Conservation (phyloP, 208 protist species). For the Leishmania amazonensis region DNA sequence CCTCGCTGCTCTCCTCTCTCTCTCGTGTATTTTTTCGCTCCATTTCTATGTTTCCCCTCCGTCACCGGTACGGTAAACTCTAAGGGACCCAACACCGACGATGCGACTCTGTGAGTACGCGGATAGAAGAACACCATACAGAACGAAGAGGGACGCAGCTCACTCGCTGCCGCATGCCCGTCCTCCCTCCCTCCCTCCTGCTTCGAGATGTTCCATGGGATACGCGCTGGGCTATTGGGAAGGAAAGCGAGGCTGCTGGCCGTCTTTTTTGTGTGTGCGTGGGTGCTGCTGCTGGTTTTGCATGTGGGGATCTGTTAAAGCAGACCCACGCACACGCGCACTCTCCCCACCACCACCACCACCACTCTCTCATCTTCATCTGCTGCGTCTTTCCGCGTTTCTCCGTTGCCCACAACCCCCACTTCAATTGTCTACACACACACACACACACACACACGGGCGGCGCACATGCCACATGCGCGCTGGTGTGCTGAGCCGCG, state of each 20-base stretch:
- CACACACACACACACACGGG: too few relatives aligned
- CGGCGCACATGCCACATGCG: neutral
- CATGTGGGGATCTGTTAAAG: neutral
- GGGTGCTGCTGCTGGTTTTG: neutral
- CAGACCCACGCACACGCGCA: neutral
- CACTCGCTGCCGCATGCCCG: neutral
- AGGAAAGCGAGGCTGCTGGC: neutral
- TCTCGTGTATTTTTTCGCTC: neutral
- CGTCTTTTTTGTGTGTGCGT: neutral
- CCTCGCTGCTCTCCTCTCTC: neutral
- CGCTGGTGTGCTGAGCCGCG: neutral
- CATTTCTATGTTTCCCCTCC: neutral
- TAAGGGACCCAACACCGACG: neutral
- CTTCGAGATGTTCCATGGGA: neutral
- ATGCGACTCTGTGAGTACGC: neutral
- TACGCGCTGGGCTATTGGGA: neutral
- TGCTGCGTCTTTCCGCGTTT: neutral
- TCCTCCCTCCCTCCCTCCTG: neutral
- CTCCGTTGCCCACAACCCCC: neutral
- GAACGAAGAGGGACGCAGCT: neutral
- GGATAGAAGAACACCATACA: neutral
- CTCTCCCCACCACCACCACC: neutral
- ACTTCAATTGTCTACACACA: neutral
- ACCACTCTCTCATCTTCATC: neutral
- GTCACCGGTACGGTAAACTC: neutral